phyloP scores from a whole-genome alignment of 2,329 filamentous ascomycete species.

The Trichophyton rubrum region DNA sequence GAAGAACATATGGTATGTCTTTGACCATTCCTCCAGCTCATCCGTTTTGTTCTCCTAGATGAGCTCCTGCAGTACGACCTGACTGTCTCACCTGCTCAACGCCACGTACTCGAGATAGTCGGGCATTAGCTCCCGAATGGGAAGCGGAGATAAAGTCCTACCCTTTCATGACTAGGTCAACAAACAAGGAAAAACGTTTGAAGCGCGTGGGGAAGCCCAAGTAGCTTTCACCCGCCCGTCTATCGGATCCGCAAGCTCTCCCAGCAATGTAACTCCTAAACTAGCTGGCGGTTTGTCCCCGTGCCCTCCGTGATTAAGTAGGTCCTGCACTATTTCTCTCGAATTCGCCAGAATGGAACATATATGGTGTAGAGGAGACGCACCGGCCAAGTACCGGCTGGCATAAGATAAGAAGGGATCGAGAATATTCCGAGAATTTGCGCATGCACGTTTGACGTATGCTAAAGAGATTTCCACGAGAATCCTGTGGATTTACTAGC shows the following conservation, averaged over 20 bases:
- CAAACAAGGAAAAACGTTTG: neutral
- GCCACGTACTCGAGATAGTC: neutral
- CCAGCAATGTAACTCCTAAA: neutral
- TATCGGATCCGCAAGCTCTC: neutral
- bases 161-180: neutral
- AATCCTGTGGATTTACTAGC: neutral
- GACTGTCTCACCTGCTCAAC: neutral
- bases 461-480: neutral
- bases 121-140: neutral
- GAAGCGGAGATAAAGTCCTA: neutral
- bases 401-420: neutral
- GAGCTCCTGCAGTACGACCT: neutral
- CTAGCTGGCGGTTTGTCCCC: neutral
- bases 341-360: constrained; percentile 10
- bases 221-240: neutral
- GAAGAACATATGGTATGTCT: neutral
- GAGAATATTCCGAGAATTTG: neutral
- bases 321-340: neutral
- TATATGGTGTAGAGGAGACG: constrained; percentile 14
- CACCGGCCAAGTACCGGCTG: neutral
- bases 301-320: neutral
- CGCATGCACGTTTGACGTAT: neutral
- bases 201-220: neutral
- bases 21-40: neutral
- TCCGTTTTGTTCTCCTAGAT: neutral